Evolutionary conservation across 768 basidiomycete species (phyloP).

Genomic region (Mycena alexandri): DNA sequence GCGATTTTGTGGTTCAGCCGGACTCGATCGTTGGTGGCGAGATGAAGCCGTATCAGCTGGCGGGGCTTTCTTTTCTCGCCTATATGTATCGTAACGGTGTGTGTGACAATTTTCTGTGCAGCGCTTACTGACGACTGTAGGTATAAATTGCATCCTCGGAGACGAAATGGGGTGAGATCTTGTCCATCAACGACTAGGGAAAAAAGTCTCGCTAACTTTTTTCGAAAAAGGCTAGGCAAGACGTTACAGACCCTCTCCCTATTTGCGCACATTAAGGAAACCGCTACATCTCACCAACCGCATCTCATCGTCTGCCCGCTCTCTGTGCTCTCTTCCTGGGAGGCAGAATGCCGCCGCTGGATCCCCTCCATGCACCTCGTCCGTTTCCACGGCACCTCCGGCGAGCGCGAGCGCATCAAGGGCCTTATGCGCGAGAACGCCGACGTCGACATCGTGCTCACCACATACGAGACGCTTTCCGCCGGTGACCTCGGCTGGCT

Average conservation of each 20-base stretch:
- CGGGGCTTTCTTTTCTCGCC: slow-evolving; percentile 75
- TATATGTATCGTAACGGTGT: slow-evolving; percentile 77
- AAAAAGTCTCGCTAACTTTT: background rate
- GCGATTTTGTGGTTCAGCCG: slow-evolving; percentile 61
- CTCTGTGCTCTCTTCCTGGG: slow-evolving; percentile 73
- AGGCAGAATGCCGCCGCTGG: slow-evolving; percentile 69
- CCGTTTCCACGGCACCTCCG: slow-evolving; percentile 71
- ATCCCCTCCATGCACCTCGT: slow-evolving; percentile 63
- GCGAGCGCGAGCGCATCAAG: slow-evolving; percentile 70
- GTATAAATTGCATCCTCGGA: slow-evolving; percentile 79
- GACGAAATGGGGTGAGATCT: slow-evolving; percentile 63
- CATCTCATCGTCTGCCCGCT: slow-evolving; percentile 83
- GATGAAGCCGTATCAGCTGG: slow-evolving; percentile 82
- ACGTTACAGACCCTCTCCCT: slow-evolving; percentile 75
- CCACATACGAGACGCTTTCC: slow-evolving; percentile 77
- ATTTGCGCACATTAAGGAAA: slow-evolving; percentile 76
- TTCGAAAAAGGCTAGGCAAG: slow-evolving; percentile 73
- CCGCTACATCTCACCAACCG: slow-evolving; percentile 56
- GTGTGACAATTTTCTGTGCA: slow-evolving; percentile 22
- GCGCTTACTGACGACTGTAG: slow-evolving; percentile 42
- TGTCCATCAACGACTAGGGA: background rate
- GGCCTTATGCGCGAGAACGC: slow-evolving; percentile 52
- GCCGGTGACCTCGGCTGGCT: slow-evolving; percentile 68
- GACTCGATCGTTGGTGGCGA: slow-evolving; percentile 63
- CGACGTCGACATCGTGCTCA: slow-evolving; percentile 70